Evolutionary conservation across 495 filamentous ascomycete species (phyloP).

Genomic region (Penicillium fimorum): DNA sequence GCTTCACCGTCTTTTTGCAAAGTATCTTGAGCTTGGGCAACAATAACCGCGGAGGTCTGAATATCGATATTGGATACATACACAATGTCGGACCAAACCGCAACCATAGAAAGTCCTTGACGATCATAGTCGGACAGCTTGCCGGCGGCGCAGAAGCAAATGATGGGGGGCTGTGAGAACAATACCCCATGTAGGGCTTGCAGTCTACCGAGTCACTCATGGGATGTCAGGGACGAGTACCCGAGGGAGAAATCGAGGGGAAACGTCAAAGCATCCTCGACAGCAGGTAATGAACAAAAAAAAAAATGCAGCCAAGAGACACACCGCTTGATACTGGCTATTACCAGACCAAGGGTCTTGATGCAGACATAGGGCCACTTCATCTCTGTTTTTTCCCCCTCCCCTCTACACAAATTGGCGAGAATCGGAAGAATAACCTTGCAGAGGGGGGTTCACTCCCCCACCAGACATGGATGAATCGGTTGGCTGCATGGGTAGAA

Average conservation of each 20-base stretch:
- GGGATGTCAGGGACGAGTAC: slow-evolving; percentile 10
- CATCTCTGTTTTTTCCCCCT: slow-evolving; percentile 2
- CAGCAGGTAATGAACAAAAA: slow-evolving; percentile 2
- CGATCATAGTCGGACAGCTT: slow-evolving; percentile 14
- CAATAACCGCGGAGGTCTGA: slow-evolving; percentile 20
- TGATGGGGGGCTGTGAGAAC: slow-evolving; percentile 13
- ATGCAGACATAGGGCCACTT: slow-evolving; percentile 6
- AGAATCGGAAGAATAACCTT: slow-evolving; percentile 2
- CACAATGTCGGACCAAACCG: slow-evolving; percentile 20
- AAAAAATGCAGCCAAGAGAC: slow-evolving; percentile 26
- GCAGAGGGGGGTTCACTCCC: slow-evolving; percentile 5
- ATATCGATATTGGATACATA: slow-evolving; percentile 31
- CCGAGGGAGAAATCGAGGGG: neutral
- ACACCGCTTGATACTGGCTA: slow-evolving; percentile 26
- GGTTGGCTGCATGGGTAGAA: slow-evolving; percentile 17
- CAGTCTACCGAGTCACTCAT: slow-evolving; percentile 1
- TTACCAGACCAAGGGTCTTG: slow-evolving; percentile 10
- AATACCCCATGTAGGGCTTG: slow-evolving; percentile 10
- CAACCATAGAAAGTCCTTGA: slow-evolving; percentile 17
- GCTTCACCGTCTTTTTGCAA: slow-evolving; percentile 34
- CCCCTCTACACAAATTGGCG: slow-evolving; percentile 3
- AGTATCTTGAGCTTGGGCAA: slow-evolving; percentile 13
- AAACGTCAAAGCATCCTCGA: slow-evolving; percentile 6
- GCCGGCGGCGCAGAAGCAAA: slow-evolving; percentile 30
- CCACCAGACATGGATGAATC: slow-evolving; percentile 19